These are phyloP conservation scores for Termitomyces sp. DNA, from an alignment of 768 basidiomycete genomes.

Conservation along the genomic window DNA sequence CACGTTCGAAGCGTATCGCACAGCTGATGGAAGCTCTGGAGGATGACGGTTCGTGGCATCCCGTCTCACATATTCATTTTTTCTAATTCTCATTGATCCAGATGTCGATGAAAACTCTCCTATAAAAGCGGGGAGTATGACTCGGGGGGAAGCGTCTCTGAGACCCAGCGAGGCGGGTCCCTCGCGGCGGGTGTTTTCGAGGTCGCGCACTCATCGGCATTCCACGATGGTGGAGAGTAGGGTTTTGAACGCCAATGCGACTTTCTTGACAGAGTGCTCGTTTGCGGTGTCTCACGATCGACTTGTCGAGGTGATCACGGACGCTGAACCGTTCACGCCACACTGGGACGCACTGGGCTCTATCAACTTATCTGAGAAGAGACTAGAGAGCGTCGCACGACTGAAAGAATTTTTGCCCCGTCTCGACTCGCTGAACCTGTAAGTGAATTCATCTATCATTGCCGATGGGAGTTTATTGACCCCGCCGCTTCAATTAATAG, in stretches of 20 bases:
- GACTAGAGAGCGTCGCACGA: conserved; percentile 77
- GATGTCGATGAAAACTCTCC: conserved; percentile 42
- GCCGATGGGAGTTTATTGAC: not conserved
- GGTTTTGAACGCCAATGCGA: conserved; percentile 40
- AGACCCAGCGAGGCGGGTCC: conserved; percentile 12
- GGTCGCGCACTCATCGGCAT: conserved; percentile 36
- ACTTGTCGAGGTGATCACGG: conserved; percentile 89
- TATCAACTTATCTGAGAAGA: conserved; percentile 73
- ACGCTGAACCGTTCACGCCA: conserved; percentile 91
- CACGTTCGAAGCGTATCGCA: conserved; percentile 76
- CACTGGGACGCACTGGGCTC: conserved; percentile 81
- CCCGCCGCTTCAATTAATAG: conserved; percentile 34
- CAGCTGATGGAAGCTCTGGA: conserved; percentile 77
- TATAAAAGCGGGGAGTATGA: conserved; percentile 42
- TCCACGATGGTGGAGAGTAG: conserved; percentile 27
- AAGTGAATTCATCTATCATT: conserved; percentile 29
- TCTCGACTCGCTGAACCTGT: conserved; percentile 76
- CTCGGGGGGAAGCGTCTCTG: conserved; percentile 44
- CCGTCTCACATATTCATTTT: not conserved
- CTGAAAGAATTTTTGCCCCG: conserved; percentile 86
- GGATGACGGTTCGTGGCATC: conserved; percentile 50
- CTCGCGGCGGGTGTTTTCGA: conserved; percentile 41
- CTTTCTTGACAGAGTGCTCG: conserved; percentile 92
- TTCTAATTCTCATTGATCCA: conserved; percentile 7
- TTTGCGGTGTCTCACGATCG: conserved; percentile 93